A percentile compares a stretch with the other conserved stretches of the same genome.
Conservation (phyloP, 129 eudicot species). For the Centrapalus pauciflorus region DNA sequence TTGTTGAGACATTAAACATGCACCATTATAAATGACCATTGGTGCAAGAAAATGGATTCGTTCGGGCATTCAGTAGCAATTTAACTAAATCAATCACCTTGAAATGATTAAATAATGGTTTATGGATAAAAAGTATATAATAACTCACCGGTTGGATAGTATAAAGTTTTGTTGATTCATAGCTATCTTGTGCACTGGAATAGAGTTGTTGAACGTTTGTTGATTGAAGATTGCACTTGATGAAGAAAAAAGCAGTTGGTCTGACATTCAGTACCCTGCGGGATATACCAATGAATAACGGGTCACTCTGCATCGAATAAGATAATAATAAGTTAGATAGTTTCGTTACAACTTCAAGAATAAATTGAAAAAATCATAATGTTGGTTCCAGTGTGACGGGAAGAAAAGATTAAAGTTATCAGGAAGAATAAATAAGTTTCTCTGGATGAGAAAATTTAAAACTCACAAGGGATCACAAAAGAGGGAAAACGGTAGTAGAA, state of each 20-base stretch:
- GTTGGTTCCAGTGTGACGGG: no score
- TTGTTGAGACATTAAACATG: no score
- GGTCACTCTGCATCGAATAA: slow-evolving; percentile 48
- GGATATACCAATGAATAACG: slow-evolving; percentile 84
- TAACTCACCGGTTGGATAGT: slow-evolving; percentile 59
- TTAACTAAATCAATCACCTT: neutral
- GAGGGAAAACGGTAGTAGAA: neutral
- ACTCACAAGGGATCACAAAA: neutral
- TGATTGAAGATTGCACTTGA: slow-evolving; percentile 77
- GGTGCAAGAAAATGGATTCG: no score
- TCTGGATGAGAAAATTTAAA: neutral
- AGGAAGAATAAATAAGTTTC: neutral
- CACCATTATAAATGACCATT: no score
- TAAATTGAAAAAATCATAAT: no score
- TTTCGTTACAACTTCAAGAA: no score
- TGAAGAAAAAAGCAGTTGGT: slow-evolving; percentile 96
- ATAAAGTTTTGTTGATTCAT: slow-evolving; percentile 78
- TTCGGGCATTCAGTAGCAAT: neutral
- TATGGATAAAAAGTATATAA: neutral
- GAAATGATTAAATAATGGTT: neutral
- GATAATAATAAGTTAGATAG: neutral
- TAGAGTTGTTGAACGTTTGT: slow-evolving; percentile 68
- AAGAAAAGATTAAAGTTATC: neutral
- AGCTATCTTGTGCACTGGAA: slow-evolving; percentile 79
- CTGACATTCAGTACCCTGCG: slow-evolving; percentile 79